phyloP scores from a whole-genome alignment of 2,329 filamentous ascomycete species.

The Periconia sp. region DNA sequence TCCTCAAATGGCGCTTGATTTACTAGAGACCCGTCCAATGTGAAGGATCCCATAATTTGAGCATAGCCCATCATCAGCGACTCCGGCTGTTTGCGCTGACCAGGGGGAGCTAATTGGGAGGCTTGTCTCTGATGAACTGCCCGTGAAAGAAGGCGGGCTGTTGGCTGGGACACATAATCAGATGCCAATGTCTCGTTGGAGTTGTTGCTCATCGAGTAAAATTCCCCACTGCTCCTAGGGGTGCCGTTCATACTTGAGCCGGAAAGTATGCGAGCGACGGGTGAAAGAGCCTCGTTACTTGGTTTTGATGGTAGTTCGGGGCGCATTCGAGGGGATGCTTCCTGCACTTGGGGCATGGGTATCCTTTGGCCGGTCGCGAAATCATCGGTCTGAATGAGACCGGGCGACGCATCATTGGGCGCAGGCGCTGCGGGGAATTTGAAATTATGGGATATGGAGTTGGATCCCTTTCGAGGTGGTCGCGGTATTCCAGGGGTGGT shows the following conservation, averaged over 20 bases:
- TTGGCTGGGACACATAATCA: constrained; percentile 66
- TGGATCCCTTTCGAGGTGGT: constrained; percentile 41
- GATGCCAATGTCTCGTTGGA: constrained; percentile 92
- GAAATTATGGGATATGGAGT: constrained; percentile 53
- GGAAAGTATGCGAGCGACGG: constrained; percentile 71
- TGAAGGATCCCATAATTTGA: constrained; percentile 90
- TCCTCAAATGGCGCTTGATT: constrained; percentile 90
- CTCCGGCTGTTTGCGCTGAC: constrained; percentile 59
- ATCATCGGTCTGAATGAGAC: constrained; percentile 33
- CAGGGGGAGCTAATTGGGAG: constrained; percentile 37
- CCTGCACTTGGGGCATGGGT: constrained; percentile 39
- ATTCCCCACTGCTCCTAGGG: constrained; percentile 88
- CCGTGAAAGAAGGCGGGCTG: constrained; percentile 51
- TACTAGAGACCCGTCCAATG: constrained; percentile 85
- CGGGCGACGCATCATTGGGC: constrained; percentile 26
- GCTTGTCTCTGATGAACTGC: constrained; percentile 30
- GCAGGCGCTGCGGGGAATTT: constrained; percentile 57
- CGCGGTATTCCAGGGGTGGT: constrained; percentile 42
- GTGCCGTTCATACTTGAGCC: constrained; percentile 75
- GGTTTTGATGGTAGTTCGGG: constrained; percentile 44
- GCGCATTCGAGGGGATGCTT: constrained; percentile 22
- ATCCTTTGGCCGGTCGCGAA: constrained; percentile 41
- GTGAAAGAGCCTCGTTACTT: constrained; percentile 57
- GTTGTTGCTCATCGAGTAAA: constrained; percentile 93
- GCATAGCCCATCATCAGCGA: constrained; percentile 97